These are phyloP conservation scores for Diversispora eburnea DNA, from an alignment of 192 early-diverging fungal species.

Conservation along the genomic window DNA sequence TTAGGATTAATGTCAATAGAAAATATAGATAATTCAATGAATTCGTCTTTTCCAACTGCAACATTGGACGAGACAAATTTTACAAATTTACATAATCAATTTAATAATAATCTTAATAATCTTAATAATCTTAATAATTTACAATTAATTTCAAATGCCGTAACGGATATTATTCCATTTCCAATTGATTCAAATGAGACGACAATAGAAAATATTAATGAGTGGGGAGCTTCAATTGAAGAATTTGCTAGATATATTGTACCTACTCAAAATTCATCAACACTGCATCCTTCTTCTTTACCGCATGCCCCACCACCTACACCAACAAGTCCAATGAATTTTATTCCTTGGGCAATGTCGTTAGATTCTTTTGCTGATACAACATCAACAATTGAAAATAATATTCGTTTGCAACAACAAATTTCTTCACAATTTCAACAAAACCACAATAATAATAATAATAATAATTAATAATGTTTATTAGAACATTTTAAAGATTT, in stretches of 20 bases:
- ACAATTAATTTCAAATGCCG: neutral
- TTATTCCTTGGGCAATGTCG: constrained; percentile 1
- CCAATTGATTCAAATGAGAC: neutral
- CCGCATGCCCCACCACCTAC: constrained; percentile 1
- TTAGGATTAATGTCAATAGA: neutral
- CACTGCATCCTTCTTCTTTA: neutral
- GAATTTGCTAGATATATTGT: neutral
- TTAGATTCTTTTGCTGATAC: neutral
- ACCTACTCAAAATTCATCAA: neutral
- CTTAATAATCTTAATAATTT: neutral
- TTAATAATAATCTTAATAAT: constrained; percentile 5
- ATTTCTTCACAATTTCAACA: too few relatives aligned
- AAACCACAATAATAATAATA: too few relatives aligned
- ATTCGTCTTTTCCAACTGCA: neutral
- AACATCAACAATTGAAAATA: too few relatives aligned
- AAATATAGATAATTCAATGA: neutral
- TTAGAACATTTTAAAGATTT: too few relatives aligned
- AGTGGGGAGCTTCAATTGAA: neutral
- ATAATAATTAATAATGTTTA: too few relatives aligned
- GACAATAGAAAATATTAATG: neutral
- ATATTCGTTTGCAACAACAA: too few relatives aligned
- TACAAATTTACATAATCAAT: neutral
- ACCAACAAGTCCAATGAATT: constrained; percentile 13
- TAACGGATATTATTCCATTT: neutral
- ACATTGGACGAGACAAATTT: neutral